A percentile compares a stretch with the other conserved stretches of the same genome.
Evolutionary conservation across 2,329 filamentous ascomycete species (phyloP).

Genomic region (Zymoseptoria passerinii): DNA sequence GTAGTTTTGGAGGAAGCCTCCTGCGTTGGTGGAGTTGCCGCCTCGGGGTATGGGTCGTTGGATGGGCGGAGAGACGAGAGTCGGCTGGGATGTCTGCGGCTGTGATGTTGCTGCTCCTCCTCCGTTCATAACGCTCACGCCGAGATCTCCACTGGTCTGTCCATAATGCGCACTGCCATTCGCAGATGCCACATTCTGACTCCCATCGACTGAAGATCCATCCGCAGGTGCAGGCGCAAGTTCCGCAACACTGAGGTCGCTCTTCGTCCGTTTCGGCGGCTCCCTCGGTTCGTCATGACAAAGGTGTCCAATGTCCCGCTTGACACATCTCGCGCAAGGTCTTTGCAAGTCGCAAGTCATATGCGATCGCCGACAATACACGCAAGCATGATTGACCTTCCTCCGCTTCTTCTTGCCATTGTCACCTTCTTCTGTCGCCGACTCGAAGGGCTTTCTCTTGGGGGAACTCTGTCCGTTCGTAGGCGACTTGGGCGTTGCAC

Average conservation of each 20-base stretch:
- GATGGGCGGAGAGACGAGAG: constrained; percentile 56
- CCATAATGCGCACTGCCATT: constrained; percentile 11
- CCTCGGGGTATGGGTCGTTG: constrained; percentile 41
- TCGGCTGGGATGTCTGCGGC: constrained; percentile 64
- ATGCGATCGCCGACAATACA: constrained; percentile 47
- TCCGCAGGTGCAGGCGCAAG: constrained; percentile 23
- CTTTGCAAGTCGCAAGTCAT: constrained; percentile 60
- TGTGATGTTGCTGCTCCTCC: constrained; percentile 10
- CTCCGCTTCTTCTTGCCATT: constrained; percentile 1
- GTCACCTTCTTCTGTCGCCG: background rate
- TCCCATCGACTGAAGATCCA: constrained; percentile 16
- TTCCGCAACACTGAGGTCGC: constrained; percentile 31
- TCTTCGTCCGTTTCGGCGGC: constrained; percentile 70
- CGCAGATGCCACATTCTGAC: constrained; percentile 8
- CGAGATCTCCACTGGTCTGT: constrained; percentile 10
- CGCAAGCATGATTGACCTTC: constrained; percentile 48
- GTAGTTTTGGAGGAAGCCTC: constrained; percentile 28
- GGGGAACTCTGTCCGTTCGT: background rate
- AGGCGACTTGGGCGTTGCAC: background rate
- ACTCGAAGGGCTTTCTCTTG: background rate
- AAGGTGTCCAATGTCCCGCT: constrained; percentile 95
- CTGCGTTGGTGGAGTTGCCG: constrained; percentile 43
- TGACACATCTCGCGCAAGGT: constrained; percentile 94
- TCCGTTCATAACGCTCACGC: constrained; percentile 1
- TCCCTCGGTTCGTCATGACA: constrained; percentile 97